Evolutionary conservation across 2,329 filamentous ascomycete species (phyloP), one percentile per base, ranked within the genome.

Genomic region (Cordyceps tenuipes): DNA sequence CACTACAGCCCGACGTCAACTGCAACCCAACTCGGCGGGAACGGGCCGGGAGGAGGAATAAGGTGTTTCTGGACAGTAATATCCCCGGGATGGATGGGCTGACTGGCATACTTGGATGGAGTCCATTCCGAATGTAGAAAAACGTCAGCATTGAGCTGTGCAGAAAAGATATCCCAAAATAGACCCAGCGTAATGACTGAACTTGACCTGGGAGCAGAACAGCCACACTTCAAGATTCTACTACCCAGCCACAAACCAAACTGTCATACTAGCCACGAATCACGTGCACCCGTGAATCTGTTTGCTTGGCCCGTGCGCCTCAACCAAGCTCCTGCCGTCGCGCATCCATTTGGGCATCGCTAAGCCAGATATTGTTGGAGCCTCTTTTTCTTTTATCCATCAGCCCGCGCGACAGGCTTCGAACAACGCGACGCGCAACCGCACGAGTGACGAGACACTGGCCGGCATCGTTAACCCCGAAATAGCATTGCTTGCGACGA

Each of bases 221-320:
- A 43, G 39, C 39, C 39, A 43, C 39, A 43, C 17, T 8, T 43
- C 39, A 17, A 43, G 39, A 43, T n/a, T 15, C 39, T 15, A 41
- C 39, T 43, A 41, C 39, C n/a, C 39, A 41, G 39, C 39, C 39
- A 43, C 39, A n/a, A 6, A 1, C 15, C 12, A 2, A 43, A 15
- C 13, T n/a, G 39, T 10, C 34, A 13, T 10, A 36, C 9, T 13
- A 36, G 34, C 29, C 7, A n/a, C 29, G 21, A 15, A 23, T 61
- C 59, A 61, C 59, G 59, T 61, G 59, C 53, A 21, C 46, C 8
- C 59, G 53, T 61, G 41, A 19, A 17, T 17, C 26, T 34, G 59
- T 61, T 61, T 61, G 53, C 47, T 13, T 61, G 59, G 59, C 59
- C 48, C 41, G 59, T 61, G 59, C 59, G 21, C 53, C n/a, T 23